These are phyloP conservation scores for Diatrype stigma DNA, from an alignment of 2,329 filamentous ascomycete genomes.

Conservation along the genomic window DNA sequence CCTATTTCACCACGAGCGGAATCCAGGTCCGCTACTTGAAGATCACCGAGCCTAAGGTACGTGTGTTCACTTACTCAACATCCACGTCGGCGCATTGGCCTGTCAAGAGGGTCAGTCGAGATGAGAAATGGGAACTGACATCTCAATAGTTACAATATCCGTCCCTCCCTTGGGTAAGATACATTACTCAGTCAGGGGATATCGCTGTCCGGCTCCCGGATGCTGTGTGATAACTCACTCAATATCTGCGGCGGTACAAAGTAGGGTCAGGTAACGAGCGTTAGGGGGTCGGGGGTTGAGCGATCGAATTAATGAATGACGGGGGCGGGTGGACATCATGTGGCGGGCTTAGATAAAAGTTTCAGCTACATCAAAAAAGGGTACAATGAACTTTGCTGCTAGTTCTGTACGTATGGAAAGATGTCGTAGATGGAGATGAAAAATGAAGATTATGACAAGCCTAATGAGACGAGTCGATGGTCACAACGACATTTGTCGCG, in stretches of 20 bases:
- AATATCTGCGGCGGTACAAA: no score
- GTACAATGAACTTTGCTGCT: no score
- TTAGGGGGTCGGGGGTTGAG: background rate
- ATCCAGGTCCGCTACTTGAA: constrained; percentile 98
- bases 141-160: constrained; percentile 83
- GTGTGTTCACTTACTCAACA: constrained; percentile 22
- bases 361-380: no score
- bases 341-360: no score
- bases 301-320: constrained; percentile 9
- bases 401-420: no score
- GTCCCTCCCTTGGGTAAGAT: constrained; percentile 93
- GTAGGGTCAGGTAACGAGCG: constrained; percentile 13
- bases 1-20: constrained; percentile 99
- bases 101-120: no score
- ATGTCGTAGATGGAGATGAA: no score
- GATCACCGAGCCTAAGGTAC: constrained; percentile 98
- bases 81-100: no score
- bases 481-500: no score
- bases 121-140: background rate
- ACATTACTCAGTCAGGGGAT: constrained; percentile 97
- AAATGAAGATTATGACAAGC: no score
- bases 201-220: constrained; percentile 95
- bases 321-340: constrained; percentile 8
- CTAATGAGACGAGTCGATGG: no score
- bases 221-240: constrained; percentile 57